Base-by-base conservation (phyloP, 2,329 filamentous ascomycete genomes). In the Venturia nashicola region DNA sequence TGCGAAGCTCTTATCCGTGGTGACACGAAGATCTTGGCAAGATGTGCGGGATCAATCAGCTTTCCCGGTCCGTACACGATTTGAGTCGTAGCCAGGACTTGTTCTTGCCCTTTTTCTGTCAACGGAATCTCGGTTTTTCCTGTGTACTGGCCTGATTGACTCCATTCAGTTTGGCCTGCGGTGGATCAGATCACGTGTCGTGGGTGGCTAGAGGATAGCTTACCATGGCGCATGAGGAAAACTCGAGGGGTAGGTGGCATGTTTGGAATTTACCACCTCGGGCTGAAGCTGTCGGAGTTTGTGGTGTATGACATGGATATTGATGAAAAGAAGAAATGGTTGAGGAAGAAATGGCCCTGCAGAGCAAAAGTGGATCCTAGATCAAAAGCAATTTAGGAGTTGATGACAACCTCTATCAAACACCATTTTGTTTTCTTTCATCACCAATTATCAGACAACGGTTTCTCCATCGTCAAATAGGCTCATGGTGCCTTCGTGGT, bases 21-120 rank as follows among this genome's bases (percentile, higher is more conserved):
- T 66, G 79, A 82, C 60, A 81, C 74, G 59, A 76, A 82, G 44
- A 83, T 73, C 59, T 76, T 76, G 5, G 75, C 75, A 11, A 84
- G 67, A 43, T 75, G 77, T 20, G 70, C 64, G 0, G 81, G 80
- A 68, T 84, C 80, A 65, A 85, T 77, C 43, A 84, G 71, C 67
- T 78, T 81, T 34, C 76, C 77, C 0, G 71, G 20, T 1, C 82
- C 82, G 40, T 84, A 79, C 14, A 83, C 75, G 16, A 75, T 73
- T 59, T 71, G 70, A 23, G 75, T 76, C 5, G 79, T 79, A 12
- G 72, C 72, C 12, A 68, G 69, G 65, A 83, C 78, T 70, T 82
- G 80, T 62, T 74, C 68, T 61, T 71, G 66, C 66, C 79, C 79
- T 16, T 54, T 36, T 5, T 34, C 48, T 46, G 61, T 59, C 32